Base-by-base conservation (phyloP, 2,329 filamentous ascomycete species). In the Penicillium sp. region DNA sequence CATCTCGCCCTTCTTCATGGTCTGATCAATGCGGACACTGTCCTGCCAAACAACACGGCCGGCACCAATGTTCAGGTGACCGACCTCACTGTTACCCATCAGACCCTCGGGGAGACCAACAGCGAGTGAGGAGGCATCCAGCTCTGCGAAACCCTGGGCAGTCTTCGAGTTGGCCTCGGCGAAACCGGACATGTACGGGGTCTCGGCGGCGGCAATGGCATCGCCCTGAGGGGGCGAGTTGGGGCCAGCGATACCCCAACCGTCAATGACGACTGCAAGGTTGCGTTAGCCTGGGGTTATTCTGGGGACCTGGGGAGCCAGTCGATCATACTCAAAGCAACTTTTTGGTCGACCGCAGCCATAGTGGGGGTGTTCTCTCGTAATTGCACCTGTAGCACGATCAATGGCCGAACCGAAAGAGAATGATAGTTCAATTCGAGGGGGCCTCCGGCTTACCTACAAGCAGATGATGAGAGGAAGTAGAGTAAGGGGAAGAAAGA, bases 71-170 rank as follows among this genome's bases (percentile, higher is more conserved):
- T 99, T 99, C 79, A 99, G 78, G 77, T 99, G 94, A 56, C 94
- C 94, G 73, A 99, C 94, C 77, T 99, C 94, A 65, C 90, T 96
- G 82, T 99, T 99, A 61, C 94, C 94, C 94, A 99, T 99, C 62
- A 99, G 81, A 53, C 94, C 94, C 72, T 99, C 92, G 17, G 94
- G 94, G 46, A 99, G 84, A 61, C 94, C 94, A 60, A 99, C 94
- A 39, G 94, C 94, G 54, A 96, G 84, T 36, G 94, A 97, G 2
- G 94, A 97, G 52, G 94, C 94, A 66, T 99, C 94, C 56, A 99
- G 87, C 78, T 95, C 87, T 59, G 90, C 91, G 78, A 88, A 99
- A 56, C 92, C 92, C 67, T 93, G 87, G 26, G 87, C 79, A 59
- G 87, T 88, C 74, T 88, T 86, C 69, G 87, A 89, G 65, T 79